Evolutionary conservation across 805 yeast genomes (phyloP).

Genomic region (Starmerella etchellsii): DNA sequence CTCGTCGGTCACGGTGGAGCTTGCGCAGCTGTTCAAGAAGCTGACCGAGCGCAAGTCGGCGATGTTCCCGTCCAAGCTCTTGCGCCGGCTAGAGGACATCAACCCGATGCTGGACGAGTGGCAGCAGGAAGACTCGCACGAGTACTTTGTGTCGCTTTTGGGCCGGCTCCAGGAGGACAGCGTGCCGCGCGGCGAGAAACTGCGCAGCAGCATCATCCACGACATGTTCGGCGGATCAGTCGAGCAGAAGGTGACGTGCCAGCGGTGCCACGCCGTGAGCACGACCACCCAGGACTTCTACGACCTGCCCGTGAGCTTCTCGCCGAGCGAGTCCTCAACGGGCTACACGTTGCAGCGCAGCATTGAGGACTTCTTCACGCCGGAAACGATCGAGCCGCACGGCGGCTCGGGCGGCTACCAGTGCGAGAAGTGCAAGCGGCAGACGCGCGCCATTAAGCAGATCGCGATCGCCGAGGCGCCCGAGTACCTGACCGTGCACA

Average conservation of each 20-base stretch:
- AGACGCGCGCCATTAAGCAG: conserved; percentile 65
- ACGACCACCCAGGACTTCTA: conserved; percentile 87
- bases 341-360: conserved; percentile 59
- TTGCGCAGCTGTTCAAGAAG: conserved; percentile 23
- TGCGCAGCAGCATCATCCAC: conserved; percentile 69
- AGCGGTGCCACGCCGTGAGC: conserved; percentile 66
- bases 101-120: conserved; percentile 94
- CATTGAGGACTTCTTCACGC: conserved; percentile 66
- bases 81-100: conserved; percentile 61
- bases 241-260: conserved; percentile 74
- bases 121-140: conserved; percentile 98
- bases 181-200: conserved; percentile 77
- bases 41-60: conserved; percentile 30
- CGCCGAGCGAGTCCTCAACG: conserved; percentile 29
- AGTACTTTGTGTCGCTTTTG: conserved; percentile 85
- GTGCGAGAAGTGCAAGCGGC: conserved; percentile 73
- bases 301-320: conserved; percentile 74
- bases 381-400: conserved; percentile 50
- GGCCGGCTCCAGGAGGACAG: conserved; percentile 82
- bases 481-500: conserved; percentile 72
- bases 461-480: conserved; percentile 71
- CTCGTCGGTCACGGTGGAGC: conserved; percentile 23
- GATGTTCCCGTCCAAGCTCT: conserved; percentile 64
- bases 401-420: conserved; percentile 46
- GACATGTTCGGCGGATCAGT: conserved; percentile 90